Percentiles rank a stretch among this genome's conserved stretches.
Evolutionary conservation across 2,329 filamentous ascomycete species (phyloP).

Genomic region (Chrysoporthe puriensis): DNA sequence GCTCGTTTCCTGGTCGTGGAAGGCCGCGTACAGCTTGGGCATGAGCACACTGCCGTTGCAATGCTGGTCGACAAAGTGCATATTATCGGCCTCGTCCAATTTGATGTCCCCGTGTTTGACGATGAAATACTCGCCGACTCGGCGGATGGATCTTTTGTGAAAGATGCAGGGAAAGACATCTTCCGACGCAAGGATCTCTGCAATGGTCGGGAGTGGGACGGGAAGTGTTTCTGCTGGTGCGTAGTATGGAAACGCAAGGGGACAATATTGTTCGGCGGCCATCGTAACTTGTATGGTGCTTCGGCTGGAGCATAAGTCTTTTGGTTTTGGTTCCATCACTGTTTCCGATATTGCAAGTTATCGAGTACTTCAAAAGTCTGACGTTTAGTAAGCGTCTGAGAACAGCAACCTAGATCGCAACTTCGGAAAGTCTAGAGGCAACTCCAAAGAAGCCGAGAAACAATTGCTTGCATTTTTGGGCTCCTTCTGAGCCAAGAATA

Average conservation of each 20-base stretch:
- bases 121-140: constrained; percentile 6
- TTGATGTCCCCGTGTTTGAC: constrained; percentile 12
- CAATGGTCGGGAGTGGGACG: background rate
- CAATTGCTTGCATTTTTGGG: too few species aligned
- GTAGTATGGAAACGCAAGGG: background rate
- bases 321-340: background rate
- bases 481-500: background rate
- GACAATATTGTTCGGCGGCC: background rate
- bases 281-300: background rate
- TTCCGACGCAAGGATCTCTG: constrained; percentile 3
- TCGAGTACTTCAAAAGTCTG: background rate
- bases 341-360: background rate
- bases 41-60: background rate
- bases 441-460: too few species aligned
- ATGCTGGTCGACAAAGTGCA: background rate
- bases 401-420: too few species aligned
- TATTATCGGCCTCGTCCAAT: constrained; percentile 13
- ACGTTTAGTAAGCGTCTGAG: too few species aligned
- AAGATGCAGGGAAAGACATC: constrained; percentile 12
- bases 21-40: constrained; percentile 12
- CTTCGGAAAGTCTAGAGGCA: too few species aligned
- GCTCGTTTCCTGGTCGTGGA: background rate
- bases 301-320: too few species aligned
- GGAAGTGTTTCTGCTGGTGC: constrained; percentile 7
- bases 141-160: background rate